Percentiles rank a stretch among this genome's conserved stretches.
phyloP scores from a whole-genome alignment of 2,329 filamentous ascomycete genomes.

The Chrysoporthe puriensis region DNA sequence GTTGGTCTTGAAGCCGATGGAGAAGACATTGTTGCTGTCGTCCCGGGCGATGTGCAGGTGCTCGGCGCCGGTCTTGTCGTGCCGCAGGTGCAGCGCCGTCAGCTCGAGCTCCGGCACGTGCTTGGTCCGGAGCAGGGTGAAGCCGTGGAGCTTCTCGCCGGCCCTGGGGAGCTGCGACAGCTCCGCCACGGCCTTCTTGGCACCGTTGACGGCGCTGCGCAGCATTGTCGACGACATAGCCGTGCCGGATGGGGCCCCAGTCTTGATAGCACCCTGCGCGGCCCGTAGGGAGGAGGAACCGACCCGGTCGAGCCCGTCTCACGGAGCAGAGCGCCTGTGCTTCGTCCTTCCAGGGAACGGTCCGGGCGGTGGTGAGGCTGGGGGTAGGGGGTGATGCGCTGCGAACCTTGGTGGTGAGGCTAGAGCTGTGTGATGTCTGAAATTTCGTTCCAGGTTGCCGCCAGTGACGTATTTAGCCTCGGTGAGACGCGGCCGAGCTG shows the following conservation, averaged over 20 bases:
- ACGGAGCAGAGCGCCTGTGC: background rate
- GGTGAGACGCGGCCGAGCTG: slow-evolving; percentile 5
- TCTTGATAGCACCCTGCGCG: background rate
- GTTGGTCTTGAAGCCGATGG: slow-evolving; percentile 98
- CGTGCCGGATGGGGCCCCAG: background rate
- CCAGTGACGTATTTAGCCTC: slow-evolving; percentile 12
- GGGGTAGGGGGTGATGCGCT: background rate
- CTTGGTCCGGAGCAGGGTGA: slow-evolving; percentile 86
- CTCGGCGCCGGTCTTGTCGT: slow-evolving; percentile 94
- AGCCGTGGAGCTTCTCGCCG: slow-evolving; percentile 89
- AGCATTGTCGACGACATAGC: slow-evolving; percentile 13
- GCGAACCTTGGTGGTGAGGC: background rate
- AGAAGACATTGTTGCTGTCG: slow-evolving; percentile 99
- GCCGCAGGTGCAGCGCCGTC: slow-evolving; percentile 85
- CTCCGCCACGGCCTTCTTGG: slow-evolving; percentile 70
- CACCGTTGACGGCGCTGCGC: slow-evolving; percentile 36
- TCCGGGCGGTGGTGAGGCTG: background rate
- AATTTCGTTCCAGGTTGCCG: slow-evolving; percentile 8
- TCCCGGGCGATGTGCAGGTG: slow-evolving; percentile 94
- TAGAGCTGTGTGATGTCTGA: slow-evolving; percentile 1
- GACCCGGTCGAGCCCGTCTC: background rate
- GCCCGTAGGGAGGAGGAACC: background rate
- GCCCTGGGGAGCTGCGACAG: slow-evolving; percentile 75
- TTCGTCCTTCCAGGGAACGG: background rate
- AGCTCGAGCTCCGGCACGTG: slow-evolving; percentile 93